These are phyloP conservation scores for Clarireedia hainanense DNA, from an alignment of 2,329 filamentous ascomycete species.

Conservation along the genomic window DNA sequence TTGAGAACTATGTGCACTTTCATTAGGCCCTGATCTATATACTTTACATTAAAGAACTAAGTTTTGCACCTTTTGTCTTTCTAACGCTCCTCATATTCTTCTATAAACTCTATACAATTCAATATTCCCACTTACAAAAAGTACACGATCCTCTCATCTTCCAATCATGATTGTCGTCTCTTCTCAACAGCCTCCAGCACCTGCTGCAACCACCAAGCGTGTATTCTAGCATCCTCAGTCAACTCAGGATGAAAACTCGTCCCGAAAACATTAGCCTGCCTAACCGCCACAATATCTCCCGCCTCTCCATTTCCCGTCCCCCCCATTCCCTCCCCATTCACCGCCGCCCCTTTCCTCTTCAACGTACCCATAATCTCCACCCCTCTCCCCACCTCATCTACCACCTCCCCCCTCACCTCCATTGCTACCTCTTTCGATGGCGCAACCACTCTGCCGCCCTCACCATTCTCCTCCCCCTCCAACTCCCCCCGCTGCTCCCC, in stretches of 20 bases:
- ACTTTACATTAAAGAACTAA: no score
- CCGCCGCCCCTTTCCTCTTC: conserved; percentile 31
- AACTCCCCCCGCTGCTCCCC: conserved; percentile 32
- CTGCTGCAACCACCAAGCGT: conserved; percentile 85
- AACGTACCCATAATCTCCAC: conserved; percentile 48
- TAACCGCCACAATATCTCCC: conserved; percentile 79
- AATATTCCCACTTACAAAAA: no score
- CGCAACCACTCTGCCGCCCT: conserved; percentile 28
- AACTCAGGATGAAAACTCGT: conserved; percentile 95
- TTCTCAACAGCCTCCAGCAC: conserved; percentile 39
- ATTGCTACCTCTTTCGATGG: conserved; percentile 19
- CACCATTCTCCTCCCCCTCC: conserved; percentile 35
- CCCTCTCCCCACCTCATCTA: conserved; percentile 16
- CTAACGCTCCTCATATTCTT: no score
- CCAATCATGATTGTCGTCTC: conserved; percentile 9
- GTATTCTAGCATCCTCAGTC: conserved; percentile 80
- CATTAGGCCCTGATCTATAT: no score
- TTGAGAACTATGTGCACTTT: no score
- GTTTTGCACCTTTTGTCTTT: no score
- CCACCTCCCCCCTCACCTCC: conserved; percentile 16
- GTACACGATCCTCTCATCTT: no score
- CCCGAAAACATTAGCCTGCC: conserved; percentile 85
- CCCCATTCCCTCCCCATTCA: conserved; percentile 32
- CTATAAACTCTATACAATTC: no score
- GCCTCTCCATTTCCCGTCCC: conserved; percentile 34